These are phyloP conservation scores for Tarenaya hassleriana DNA, from an alignment of 345 rosid species.

Conservation along the genomic window DNA sequence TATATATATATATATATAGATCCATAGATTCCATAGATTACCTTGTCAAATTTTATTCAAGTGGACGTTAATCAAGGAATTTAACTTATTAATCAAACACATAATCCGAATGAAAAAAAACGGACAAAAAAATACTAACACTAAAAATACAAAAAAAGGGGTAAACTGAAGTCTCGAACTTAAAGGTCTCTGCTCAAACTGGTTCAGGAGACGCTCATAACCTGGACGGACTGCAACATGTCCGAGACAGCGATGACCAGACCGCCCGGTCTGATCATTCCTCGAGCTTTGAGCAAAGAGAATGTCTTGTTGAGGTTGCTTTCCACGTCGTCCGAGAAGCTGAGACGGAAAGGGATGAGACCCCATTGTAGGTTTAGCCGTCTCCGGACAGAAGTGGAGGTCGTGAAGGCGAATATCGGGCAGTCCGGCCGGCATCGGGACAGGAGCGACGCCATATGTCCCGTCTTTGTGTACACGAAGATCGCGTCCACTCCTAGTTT, in stretches of 20 bases:
- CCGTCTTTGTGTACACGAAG: slow-evolving; percentile 84
- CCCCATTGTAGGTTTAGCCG: slow-evolving; percentile 96
- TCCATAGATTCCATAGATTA: no score
- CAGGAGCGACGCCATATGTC: slow-evolving; percentile 92
- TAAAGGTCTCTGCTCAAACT: no score
- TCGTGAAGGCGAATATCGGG: slow-evolving; percentile 91
- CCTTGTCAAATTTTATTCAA: no score
- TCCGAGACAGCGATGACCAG: slow-evolving; percentile 92
- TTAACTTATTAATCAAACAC: background rate
- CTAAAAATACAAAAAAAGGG: no score
- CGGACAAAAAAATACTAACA: no score
- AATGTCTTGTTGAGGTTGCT: slow-evolving; percentile 85
- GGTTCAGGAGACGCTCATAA: slow-evolving; percentile 71
- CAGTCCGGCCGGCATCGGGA: slow-evolving; percentile 97
- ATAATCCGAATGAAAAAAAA: no score
- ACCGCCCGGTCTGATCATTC: slow-evolving; percentile 95
- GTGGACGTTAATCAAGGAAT: background rate
- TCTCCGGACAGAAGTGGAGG: slow-evolving; percentile 68
- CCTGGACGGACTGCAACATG: slow-evolving; percentile 93
- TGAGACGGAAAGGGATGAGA: slow-evolving; percentile 88
- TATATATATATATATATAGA: no score
- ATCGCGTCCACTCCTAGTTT: slow-evolving; percentile 87
- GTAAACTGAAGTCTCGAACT: no score
- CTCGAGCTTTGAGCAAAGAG: slow-evolving; percentile 89
- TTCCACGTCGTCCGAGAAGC: slow-evolving; percentile 93